These are phyloP conservation scores for Ophiostoma perfectum DNA, from an alignment of 2,329 filamentous ascomycete genomes.

Conservation along the genomic window DNA sequence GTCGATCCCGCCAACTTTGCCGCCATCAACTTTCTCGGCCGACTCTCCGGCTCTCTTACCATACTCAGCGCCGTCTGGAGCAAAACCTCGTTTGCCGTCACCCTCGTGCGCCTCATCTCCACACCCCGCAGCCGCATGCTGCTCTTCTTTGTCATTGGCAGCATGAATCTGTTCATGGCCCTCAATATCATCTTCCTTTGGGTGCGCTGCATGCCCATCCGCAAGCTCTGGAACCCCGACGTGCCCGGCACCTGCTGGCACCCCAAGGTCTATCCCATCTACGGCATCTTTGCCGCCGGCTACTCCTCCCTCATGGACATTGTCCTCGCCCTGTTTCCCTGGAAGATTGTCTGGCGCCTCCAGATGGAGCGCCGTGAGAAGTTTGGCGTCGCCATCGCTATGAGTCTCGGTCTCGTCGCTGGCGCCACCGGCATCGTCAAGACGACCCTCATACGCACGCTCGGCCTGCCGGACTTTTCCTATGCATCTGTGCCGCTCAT, in stretches of 20 bases:
- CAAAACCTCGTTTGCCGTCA: slow-evolving; percentile 39
- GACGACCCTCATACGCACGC: no score
- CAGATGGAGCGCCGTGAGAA: not conserved
- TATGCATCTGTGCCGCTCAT: slow-evolving; percentile 23
- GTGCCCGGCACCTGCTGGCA: not conserved
- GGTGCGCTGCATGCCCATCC: not conserved
- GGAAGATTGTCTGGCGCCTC: not conserved
- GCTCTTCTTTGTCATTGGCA: slow-evolving; percentile 19
- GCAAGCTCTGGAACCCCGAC: not conserved
- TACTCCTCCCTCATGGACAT: not conserved
- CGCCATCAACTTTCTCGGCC: not conserved
- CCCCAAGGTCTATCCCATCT: not conserved
- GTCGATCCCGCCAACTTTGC: not conserved
- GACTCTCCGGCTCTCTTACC: slow-evolving; percentile 24
- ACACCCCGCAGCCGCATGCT: slow-evolving; percentile 29
- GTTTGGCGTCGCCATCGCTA: not conserved
- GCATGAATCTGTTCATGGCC: not conserved
- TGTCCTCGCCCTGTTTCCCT: not conserved
- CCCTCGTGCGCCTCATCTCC: slow-evolving; percentile 33
- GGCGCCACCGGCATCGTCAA: no score
- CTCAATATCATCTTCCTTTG: not conserved
- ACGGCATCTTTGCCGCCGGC: not conserved
- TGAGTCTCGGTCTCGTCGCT: not conserved
- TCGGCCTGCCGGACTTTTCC: slow-evolving; percentile 20
- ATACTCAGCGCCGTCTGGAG: slow-evolving; percentile 33